Base-by-base conservation (phyloP, 2,329 filamentous ascomycete genomes). In the Cercospora sp. region DNA sequence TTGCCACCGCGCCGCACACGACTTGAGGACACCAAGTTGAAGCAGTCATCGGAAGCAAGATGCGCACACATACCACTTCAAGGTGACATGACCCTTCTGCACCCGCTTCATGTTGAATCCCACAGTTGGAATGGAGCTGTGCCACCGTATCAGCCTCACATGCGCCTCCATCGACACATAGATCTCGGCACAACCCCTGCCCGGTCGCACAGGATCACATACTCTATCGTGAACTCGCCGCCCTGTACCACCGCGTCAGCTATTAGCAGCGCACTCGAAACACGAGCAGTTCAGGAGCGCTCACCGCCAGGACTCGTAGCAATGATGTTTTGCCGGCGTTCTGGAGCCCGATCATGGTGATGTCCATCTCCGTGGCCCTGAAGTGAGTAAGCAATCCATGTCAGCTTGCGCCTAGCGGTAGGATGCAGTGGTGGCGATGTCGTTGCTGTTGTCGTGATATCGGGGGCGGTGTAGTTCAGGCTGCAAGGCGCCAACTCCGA, bases 81-180 rank as follows among this genome's bases (percentile, higher is more conserved):
- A 86, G 75, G 95, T 97, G 80, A 99, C 95, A 87, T 98, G 94
- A 75, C 95, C 95, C 79, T 95, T 94, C 83, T 97, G 94, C 76
- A 99, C 93, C 74, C 91, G 90, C 86, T 98, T 98, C 89, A 97
- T 97, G 82, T 98, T 99, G 85, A 98, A 98, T 73, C 95, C 95
- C 76, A 99, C 94, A 16, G 95, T 99, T 70, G 95, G 95, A 80
- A 98, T 97, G 74, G 94, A 97, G 85, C 94, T 98, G 84, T 67
- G 78, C 82, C 74, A 78, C 74, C 69, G 67, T 63, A 73, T 82
- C 75, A 82, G 80, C 61, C 53, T 57, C 63, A 62, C 61, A 65
- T 63, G 65, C 58, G 66, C 61, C 64, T 66, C 65, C 57, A 59
- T 34, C 13, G 61, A 53, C 62, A 57, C 67, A 64, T 60, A 63